These are phyloP conservation scores for Aureoboletus auriporus DNA, from an alignment of 768 basidiomycete genomes.

Conservation along the genomic window DNA sequence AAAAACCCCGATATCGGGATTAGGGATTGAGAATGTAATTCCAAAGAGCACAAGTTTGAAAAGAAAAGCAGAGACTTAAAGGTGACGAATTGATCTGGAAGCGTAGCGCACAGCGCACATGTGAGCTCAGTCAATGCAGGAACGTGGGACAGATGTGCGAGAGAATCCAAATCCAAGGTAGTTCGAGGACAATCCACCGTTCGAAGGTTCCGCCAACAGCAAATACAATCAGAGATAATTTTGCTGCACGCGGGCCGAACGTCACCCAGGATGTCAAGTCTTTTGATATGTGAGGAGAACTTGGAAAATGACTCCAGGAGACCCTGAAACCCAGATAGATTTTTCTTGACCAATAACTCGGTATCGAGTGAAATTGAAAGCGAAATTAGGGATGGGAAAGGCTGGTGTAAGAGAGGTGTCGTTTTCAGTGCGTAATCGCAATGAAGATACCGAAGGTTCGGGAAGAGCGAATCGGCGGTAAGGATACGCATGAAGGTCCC, in stretches of 20 bases:
- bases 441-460: slow-evolving; percentile 1
- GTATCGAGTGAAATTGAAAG: too few species aligned
- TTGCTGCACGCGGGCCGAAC: neutral
- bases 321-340: neutral
- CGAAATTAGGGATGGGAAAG: neutral
- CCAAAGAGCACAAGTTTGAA: neutral
- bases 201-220: slow-evolving; percentile 5
- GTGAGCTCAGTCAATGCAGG: neutral
- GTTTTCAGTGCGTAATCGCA: neutral
- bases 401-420: neutral
- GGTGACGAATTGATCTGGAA: neutral
- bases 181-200: neutral
- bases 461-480: neutral
- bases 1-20: neutral
- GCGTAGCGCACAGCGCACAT: neutral
- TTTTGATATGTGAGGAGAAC: neutral
- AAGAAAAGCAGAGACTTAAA: neutral
- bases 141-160: slow-evolving; percentile 2
- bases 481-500: neutral
- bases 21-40: neutral
- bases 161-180: neutral
- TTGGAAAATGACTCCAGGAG: neutral
- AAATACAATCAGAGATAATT: neutral
- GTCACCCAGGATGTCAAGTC: neutral
- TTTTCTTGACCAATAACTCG: neutral